Percentiles rank a stretch among this genome's conserved stretches.
phyloP scores from a whole-genome alignment of 2,329 filamentous ascomycete genomes.

The Aspergillus uvarum region DNA sequence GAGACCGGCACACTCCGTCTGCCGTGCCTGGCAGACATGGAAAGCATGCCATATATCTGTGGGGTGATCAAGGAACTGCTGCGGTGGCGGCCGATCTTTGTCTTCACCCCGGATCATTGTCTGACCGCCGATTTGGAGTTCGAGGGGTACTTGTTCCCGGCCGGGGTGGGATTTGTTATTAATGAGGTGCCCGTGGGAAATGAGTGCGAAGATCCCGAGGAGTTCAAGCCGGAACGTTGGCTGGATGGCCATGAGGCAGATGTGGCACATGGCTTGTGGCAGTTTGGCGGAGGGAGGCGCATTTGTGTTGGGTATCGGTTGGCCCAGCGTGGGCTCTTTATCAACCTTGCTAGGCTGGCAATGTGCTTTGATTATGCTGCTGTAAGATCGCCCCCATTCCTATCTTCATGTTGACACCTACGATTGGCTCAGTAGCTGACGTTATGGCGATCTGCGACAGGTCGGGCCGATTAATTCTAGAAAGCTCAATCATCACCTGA shows the following conservation, averaged over 20 bases:
- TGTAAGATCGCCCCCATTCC: too few relatives aligned
- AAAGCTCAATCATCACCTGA: too few relatives aligned
- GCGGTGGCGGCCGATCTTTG: neutral
- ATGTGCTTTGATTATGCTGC: neutral
- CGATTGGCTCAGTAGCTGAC: too few relatives aligned
- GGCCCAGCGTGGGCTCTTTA: neutral
- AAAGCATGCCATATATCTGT: neutral
- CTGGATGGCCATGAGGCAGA: neutral
- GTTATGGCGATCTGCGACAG: too few relatives aligned
- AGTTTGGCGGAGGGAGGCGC: neutral
- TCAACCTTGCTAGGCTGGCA: neutral
- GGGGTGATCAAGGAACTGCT: neutral
- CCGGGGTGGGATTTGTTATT: neutral
- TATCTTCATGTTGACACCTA: too few relatives aligned
- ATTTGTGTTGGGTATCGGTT: neutral
- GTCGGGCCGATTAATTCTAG: too few relatives aligned
- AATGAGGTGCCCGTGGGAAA: neutral
- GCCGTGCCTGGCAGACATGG: constrained; percentile 24
- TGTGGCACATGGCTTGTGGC: neutral
- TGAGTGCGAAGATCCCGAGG: neutral
- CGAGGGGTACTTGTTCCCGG: neutral
- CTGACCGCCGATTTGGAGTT: neutral
- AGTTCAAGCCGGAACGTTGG: neutral
- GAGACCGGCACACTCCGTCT: constrained; percentile 12
- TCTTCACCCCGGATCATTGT: neutral